Percentiles rank a stretch among this genome's conserved stretches.
These are phyloP conservation scores for Glycine latifolia DNA, from an alignment of 306 rosid genomes.

Conservation along the genomic window DNA sequence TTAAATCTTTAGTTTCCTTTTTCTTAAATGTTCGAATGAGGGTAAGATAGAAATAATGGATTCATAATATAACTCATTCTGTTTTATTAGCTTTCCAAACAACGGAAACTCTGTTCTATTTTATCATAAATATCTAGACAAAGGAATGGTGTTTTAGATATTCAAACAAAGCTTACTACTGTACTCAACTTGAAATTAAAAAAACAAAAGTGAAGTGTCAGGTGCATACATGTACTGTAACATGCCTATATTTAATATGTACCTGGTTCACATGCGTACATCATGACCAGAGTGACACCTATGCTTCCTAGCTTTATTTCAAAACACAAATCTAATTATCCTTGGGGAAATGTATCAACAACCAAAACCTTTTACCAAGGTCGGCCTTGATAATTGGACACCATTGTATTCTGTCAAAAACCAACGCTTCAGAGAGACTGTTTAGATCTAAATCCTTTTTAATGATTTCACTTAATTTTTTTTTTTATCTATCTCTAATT, in stretches of 20 bases:
- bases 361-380: neutral
- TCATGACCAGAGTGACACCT: neutral
- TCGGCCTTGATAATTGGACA: neutral
- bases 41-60: neutral
- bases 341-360: neutral
- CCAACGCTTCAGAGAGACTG: neutral
- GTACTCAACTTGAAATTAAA: neutral
- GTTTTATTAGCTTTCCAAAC: neutral
- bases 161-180: neutral
- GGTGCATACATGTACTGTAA: neutral
- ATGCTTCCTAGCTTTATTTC: constrained; percentile 3
- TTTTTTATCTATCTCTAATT: constrained; percentile 13
- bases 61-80: neutral
- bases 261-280: constrained; percentile 1
- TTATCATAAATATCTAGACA: too few relatives aligned
- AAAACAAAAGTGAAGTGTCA: neutral
- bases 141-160: neutral
- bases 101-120: neutral
- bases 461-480: constrained; percentile 20
- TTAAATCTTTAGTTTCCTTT: too few relatives aligned
- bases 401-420: neutral
- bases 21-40: neutral
- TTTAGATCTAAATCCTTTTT: neutral
- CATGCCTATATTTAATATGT: neutral
- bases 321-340: constrained; percentile 15